Evolutionary conservation across 2,329 filamentous ascomycete species (phyloP), one percentile per base, ranked within the genome.

Genomic region (Aspergillus flavus): DNA sequence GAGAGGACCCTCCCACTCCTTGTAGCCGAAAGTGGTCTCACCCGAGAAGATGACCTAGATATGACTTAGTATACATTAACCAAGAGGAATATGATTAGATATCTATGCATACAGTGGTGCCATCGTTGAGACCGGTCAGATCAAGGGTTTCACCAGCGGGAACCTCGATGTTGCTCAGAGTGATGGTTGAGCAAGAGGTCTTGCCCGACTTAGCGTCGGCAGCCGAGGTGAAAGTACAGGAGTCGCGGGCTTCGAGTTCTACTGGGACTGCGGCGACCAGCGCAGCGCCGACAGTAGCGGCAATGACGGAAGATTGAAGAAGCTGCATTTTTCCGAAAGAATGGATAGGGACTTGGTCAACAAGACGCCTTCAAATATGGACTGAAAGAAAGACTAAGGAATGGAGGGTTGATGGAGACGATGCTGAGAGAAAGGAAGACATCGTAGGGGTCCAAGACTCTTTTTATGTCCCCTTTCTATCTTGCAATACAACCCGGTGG

Each of bases 11-110:
- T 75, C 73, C 89, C 88, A 91, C 70, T 89, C 85, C 66, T 86
- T 80, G 78, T 89, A 90, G 23, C 82, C 88, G 71, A 89, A 91
- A 59, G 85, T 87, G n/a, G 89, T 91, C 16, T 81, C 85, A 50
- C 89, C 89, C 62, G 86, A 75, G 76, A 91, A 91, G 68, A 84
- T 85, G 65, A 90, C 82, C 76, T 81, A 45, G 23, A 4, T 7
- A 28, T 14, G 16, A n/a, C 39, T 41, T 41, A 41, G 39, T 41
- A 19, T n/a, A 41, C 9, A 14, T 19, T n/a, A 41, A n/a, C 16
- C 7, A 41, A 4, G 3, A 41, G 16, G 7, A 4, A 16, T 39
- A 23, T 32, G 6, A 1, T n/a, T 41, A 16, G 4, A 6, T 19
- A 36, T 7, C 11, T 6, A 32, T n/a, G 41, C 58, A 57, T 66